Percentiles rank a stretch among this genome's conserved stretches.
Evolutionary conservation across 2,329 filamentous ascomycete species (phyloP).

Genomic region (Metarhizium album): DNA sequence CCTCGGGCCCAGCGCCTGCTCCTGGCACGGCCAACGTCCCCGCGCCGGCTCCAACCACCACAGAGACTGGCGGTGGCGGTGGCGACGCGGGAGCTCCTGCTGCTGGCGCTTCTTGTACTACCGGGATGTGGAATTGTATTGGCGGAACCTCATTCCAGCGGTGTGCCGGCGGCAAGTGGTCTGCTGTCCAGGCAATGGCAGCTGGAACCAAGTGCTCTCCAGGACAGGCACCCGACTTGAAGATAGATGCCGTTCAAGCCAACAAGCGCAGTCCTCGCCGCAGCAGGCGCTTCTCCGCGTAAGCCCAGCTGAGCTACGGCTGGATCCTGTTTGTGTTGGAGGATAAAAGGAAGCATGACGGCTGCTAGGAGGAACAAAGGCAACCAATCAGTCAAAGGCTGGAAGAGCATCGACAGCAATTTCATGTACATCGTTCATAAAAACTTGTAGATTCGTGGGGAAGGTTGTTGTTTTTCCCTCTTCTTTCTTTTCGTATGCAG

Average conservation of each 20-base stretch:
- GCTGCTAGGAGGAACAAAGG: neutral
- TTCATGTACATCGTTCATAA: neutral
- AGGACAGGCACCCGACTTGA: slow-evolving; percentile 23
- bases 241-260: slow-evolving; percentile 18
- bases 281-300: slow-evolving; percentile 12
- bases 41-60: neutral
- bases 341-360: neutral
- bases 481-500: neutral
- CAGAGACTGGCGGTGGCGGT: neutral
- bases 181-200: slow-evolving; percentile 29
- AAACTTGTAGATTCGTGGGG: neutral
- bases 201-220: slow-evolving; percentile 32
- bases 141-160: slow-evolving; percentile 40
- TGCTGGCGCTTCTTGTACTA: slow-evolving; percentile 33
- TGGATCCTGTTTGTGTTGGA: neutral
- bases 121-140: slow-evolving; percentile 43
- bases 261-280: slow-evolving; percentile 16
- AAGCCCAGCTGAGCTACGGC: neutral
- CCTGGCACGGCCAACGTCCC: slow-evolving; percentile 5
- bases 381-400: neutral
- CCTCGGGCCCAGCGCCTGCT: slow-evolving; percentile 11
- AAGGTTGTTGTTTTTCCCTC: no score
- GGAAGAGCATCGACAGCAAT: neutral
- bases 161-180: slow-evolving; percentile 43
- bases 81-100: slow-evolving; percentile 19